Evolutionary conservation across 129 eudicot genomes (phyloP), one percentile per base, ranked within the genome.

Genomic region (Dittrichia graveolens): DNA sequence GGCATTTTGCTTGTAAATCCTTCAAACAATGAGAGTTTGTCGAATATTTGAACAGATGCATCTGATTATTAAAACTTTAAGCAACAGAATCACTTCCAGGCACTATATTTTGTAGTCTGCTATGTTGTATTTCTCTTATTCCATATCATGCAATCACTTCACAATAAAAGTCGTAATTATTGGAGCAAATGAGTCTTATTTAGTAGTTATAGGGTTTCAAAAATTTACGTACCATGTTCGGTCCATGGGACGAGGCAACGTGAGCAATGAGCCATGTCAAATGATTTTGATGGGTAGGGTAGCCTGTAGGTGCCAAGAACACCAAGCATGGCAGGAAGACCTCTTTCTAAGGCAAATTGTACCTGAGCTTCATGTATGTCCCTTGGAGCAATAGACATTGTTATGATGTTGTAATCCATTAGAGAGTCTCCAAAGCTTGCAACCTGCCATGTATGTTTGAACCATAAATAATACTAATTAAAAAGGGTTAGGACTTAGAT

Each of bases 241-340:
- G 85, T 67, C 88, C 85, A 83, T 7, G 77, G 74, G 42, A 83
- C 67, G 14, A 83, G 82, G 72, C 88, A 83, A n/a, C 85, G 83
- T 0, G 88, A 83, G 74, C 88, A 83, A 76, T 83, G 88, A 53
- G 88, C 88, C 81, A 83, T 76, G 64, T 83, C 85, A 12, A 79
- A 83, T 16, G 88, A 83, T 72, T 71, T 75, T 53, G 88, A 80
- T 24, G 85, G 88, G 65, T 62, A 83, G 40, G 88, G 88, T 43
- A 83, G 74, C 48, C 88, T 79, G 73, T 79, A 75, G 73, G 85
- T 83, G 56, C 88, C 71, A 65, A 83, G 88, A 10, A 83, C 75
- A 59, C 88, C 88, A 72, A 83, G 82, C 88, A 83, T 83, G 50
- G 88, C 84, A 56, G 88, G 88, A 46, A 80, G 82, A 41, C 88